Conservation (phyloP, 2,329 filamentous ascomycete species). For the Scedosporium apiospermum region DNA sequence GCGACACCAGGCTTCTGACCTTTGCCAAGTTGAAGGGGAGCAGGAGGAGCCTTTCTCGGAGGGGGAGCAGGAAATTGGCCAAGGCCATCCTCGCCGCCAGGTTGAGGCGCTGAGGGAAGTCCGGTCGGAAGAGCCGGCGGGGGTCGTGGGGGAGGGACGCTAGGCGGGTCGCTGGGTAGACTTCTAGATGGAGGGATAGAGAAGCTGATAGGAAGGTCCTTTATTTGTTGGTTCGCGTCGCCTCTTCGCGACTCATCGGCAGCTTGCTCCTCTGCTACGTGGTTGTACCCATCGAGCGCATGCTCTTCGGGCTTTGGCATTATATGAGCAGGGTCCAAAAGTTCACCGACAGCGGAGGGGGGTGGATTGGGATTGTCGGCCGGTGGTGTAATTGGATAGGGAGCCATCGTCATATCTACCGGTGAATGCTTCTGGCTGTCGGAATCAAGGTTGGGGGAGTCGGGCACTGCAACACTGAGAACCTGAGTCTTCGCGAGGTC, state of each 20-base stretch:
- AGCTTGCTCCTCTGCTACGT: conserved; percentile 39
- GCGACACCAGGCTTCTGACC: conserved; percentile 10
- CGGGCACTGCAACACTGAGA: conserved; percentile 17
- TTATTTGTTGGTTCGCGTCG: conserved; percentile 29
- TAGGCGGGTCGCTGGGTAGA: conserved; percentile 41
- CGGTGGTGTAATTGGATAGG: conserved; percentile 56
- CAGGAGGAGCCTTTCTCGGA: conserved; percentile 73
- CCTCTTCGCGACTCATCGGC: conserved; percentile 35
- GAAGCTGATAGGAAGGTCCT: conserved; percentile 40
- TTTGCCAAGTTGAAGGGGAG: conserved; percentile 64
- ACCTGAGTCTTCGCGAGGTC: background rate
- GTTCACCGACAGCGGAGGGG: conserved; percentile 35
- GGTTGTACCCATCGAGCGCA: conserved; percentile 46
- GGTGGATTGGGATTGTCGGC: conserved; percentile 35
- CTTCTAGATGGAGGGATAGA: conserved; percentile 47
- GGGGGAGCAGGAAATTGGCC: conserved; percentile 49
- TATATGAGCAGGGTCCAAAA: conserved; percentile 45
- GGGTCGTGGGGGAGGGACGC: conserved; percentile 40
- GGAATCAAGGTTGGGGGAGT: conserved; percentile 40
- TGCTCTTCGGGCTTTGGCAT: conserved; percentile 56
- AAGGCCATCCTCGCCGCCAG: conserved; percentile 32
- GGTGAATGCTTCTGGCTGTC: conserved; percentile 46
- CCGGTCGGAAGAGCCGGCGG: conserved; percentile 30
- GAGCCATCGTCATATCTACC: conserved; percentile 48
- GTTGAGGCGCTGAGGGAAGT: conserved; percentile 25